phyloP scores from a whole-genome alignment of 2,329 filamentous ascomycete species.

The Madurella mycetomatis region DNA sequence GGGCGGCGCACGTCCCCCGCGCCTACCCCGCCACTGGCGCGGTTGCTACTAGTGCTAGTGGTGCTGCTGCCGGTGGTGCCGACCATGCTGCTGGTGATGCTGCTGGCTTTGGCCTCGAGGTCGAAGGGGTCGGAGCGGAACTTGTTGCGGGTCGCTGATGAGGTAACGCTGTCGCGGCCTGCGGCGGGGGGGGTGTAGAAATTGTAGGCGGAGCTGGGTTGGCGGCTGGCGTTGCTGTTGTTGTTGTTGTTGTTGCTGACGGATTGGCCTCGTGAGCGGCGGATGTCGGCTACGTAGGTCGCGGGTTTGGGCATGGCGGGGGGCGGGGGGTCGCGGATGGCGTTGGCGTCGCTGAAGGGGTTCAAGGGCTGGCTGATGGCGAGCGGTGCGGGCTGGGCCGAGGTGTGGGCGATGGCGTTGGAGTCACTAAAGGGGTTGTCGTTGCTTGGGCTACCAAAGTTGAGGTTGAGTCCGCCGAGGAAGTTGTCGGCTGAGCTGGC shows the following conservation, averaged over 20 bases:
- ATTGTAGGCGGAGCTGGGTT: slow-evolving; percentile 36
- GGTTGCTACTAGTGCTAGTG: not conserved
- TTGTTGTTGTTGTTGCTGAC: slow-evolving; percentile 24
- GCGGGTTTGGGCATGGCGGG: slow-evolving; percentile 30
- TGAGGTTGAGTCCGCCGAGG: slow-evolving; percentile 37
- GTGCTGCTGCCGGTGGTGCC: slow-evolving; percentile 18
- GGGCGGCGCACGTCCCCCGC: slow-evolving; percentile 21
- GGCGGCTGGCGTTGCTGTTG: slow-evolving; percentile 19
- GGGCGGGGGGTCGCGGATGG: slow-evolving; percentile 30
- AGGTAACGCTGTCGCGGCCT: slow-evolving; percentile 43
- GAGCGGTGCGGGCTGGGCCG: slow-evolving; percentile 37
- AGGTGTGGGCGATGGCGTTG: slow-evolving; percentile 38
- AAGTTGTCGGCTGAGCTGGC: slow-evolving; percentile 37
- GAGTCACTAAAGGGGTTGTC: slow-evolving; percentile 47
- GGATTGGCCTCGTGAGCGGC: slow-evolving; percentile 47
- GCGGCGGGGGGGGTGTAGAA: slow-evolving; percentile 18
- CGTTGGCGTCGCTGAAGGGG: slow-evolving; percentile 49
- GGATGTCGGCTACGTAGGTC: slow-evolving; percentile 45
- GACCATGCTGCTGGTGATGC: slow-evolving; percentile 28
- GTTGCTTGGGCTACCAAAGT: slow-evolving; percentile 29
- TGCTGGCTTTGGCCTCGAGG: slow-evolving; percentile 44
- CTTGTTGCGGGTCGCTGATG: slow-evolving; percentile 42
- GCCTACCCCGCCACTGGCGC: not conserved
- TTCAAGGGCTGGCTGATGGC: slow-evolving; percentile 32
- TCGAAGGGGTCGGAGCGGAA: slow-evolving; percentile 63